These are phyloP conservation scores for Raddia distichophylla DNA, from an alignment of 176 grass and related monocot genomes.

Conservation along the genomic window DNA sequence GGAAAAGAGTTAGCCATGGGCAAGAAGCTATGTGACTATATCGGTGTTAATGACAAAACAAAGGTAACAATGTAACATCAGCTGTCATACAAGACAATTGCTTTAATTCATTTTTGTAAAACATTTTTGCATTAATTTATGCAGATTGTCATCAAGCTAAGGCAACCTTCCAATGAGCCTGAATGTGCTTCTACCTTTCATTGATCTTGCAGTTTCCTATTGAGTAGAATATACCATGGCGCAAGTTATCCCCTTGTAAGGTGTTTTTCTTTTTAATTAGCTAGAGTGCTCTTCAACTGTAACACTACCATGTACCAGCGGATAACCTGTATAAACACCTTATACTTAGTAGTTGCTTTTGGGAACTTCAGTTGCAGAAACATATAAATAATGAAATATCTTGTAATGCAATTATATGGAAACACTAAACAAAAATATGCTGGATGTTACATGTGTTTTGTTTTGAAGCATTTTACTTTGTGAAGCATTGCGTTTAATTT, in stretches of 20 bases:
- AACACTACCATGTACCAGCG: background rate
- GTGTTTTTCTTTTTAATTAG: background rate
- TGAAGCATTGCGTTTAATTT: background rate
- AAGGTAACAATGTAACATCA: constrained; percentile 69
- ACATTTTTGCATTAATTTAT: background rate
- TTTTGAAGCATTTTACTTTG: constrained; percentile 11
- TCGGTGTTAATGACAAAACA: constrained; percentile 74
- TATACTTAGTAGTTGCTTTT: background rate
- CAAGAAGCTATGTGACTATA: constrained; percentile 56
- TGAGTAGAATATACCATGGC: constrained; percentile 1
- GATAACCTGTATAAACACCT: background rate
- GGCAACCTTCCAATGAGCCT: background rate
- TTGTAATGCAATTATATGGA: background rate
- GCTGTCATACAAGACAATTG: background rate
- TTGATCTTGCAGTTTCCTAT: background rate
- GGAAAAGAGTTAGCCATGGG: constrained; percentile 61
- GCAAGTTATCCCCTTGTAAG: background rate
- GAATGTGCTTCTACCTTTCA: constrained; percentile 18
- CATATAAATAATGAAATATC: background rate
- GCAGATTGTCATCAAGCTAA: constrained; percentile 57
- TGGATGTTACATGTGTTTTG: background rate
- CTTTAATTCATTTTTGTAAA: background rate
- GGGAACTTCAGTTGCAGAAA: background rate
- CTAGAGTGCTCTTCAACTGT: background rate
- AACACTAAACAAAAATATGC: background rate